Percentiles rank a stretch among this genome's conserved stretches.
Evolutionary conservation across 768 basidiomycete genomes (phyloP).

Genomic region (Hysterangium stoloniferum): DNA sequence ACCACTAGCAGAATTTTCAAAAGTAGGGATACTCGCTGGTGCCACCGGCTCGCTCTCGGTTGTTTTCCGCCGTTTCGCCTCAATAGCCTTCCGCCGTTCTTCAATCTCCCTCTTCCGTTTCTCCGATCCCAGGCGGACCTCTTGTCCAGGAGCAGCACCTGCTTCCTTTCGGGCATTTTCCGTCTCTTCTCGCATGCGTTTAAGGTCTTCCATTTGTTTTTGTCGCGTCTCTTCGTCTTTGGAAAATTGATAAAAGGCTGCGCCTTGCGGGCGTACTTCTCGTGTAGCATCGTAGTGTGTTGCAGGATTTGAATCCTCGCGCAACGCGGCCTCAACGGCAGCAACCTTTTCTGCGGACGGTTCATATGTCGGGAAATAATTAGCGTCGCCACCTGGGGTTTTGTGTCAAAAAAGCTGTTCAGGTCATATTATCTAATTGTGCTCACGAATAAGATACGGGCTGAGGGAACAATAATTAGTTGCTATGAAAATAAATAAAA

Average conservation of each 20-base stretch:
- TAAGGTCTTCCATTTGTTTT: conserved; percentile 79
- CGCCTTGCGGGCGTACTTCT: conserved; percentile 85
- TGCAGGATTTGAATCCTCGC: conserved; percentile 65
- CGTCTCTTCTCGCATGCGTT: conserved; percentile 61
- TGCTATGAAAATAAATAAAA: conserved; percentile 6
- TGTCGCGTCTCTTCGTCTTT: conserved; percentile 71
- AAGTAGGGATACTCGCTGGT: neutral
- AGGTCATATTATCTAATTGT: conserved; percentile 15
- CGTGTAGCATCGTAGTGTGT: conserved; percentile 74
- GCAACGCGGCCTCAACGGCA: conserved; percentile 59
- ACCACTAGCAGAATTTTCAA: conserved; percentile 6
- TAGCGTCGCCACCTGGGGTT: conserved; percentile 62
- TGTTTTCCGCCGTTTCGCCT: conserved; percentile 60
- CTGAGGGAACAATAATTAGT: conserved; percentile 26
- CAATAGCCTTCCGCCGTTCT: conserved; percentile 57
- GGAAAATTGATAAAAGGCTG: conserved; percentile 89
- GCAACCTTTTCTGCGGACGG: conserved; percentile 75
- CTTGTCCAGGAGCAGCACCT: conserved; percentile 38
- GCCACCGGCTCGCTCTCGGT: conserved; percentile 15
- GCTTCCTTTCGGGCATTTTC: conserved; percentile 48
- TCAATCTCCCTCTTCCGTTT: conserved; percentile 46
- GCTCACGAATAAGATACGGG: conserved; percentile 47
- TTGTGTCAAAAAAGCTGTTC: neutral
- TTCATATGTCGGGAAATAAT: conserved; percentile 83
- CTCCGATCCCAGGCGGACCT: conserved; percentile 44